These are phyloP conservation scores for Fraxinus xanthoxyloides DNA, from an alignment of 305 asterid species.

Conservation along the genomic window DNA sequence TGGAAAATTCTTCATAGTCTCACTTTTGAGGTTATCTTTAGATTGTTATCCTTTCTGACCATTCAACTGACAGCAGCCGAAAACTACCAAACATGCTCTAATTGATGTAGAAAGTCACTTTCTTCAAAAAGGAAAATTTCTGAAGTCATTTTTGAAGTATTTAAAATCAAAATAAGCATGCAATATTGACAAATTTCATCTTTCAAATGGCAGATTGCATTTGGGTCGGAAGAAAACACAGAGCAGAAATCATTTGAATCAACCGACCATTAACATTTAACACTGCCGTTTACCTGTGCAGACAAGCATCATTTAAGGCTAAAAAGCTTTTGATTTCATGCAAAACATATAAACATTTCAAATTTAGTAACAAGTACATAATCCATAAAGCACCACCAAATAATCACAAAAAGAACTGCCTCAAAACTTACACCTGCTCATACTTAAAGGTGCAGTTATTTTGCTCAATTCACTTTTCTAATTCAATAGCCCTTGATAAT, in stretches of 20 bases:
- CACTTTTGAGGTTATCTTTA: not conserved
- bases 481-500: not conserved
- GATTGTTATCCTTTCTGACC: not conserved
- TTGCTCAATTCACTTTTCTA: not conserved
- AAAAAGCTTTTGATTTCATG: not conserved
- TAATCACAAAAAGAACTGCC: not conserved
- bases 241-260: not conserved
- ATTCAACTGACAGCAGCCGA: not conserved
- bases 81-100: not conserved
- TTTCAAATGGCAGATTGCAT: not conserved
- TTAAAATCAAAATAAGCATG: not conserved
- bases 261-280: not conserved
- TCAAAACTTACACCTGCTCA: not conserved
- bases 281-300: not conserved
- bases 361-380: not conserved
- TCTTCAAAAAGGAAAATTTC: not conserved
- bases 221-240: not conserved
- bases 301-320: not conserved
- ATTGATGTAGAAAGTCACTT: not conserved
- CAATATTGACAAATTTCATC: not conserved
- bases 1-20: not conserved
- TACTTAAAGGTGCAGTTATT: not conserved
- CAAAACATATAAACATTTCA: conserved; percentile 8
- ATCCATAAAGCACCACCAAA: not conserved
- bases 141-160: not conserved